Evolutionary conservation across 2,329 filamentous ascomycete genomes (phyloP), one percentile per base, ranked within the genome.

Genomic region (Acephala macrosclerotiorum): DNA sequence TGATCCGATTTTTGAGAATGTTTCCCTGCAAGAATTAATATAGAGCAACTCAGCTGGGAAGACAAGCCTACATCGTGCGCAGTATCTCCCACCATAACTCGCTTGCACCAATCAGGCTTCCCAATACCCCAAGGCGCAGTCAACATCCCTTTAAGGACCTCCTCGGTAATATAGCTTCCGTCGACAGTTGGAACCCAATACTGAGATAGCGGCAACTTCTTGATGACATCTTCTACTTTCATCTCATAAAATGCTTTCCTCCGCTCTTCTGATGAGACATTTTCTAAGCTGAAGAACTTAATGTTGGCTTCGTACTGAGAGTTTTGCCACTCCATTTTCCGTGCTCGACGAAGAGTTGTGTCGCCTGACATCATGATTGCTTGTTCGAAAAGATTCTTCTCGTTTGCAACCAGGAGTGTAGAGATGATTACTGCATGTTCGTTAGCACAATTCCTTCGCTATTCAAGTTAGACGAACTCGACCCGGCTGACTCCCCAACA

Each of bases 401-500:
- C 35, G 25, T 36, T 25, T 22, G 56, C 33, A 18, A 68, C 61
- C 0, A 72, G 64, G 0, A 68, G 60, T 1, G 60, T 67, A 18
- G 55, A 51, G 14, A 35, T 49, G 35, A 57, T 4, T 25, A 57
- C 29, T 57, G 12, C 3, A 3, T 38, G 38, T 14, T 4, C 18
- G 25, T 42, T 6, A 16, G 38, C 18, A 18, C 20, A 5, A 18
- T 20, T 29, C 3, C 3, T 14, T 26, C 2, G 22, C 14, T 26
- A 3, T 16, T 29, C 25, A 18, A n/a, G 11, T 22, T 42, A 29
- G 45, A 33, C 42, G 12, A 67, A 71, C 69, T 71, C 55, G 63
- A 61, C 9, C 70, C 70, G 25, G 70, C 70, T 36, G 67, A 82
- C 66, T 84, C 79, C n/a, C 83, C 83, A 20, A 78, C 72, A 20